phyloP scores from a whole-genome alignment of 176 grass and related monocot genomes.

The Eleusine coracana region DNA sequence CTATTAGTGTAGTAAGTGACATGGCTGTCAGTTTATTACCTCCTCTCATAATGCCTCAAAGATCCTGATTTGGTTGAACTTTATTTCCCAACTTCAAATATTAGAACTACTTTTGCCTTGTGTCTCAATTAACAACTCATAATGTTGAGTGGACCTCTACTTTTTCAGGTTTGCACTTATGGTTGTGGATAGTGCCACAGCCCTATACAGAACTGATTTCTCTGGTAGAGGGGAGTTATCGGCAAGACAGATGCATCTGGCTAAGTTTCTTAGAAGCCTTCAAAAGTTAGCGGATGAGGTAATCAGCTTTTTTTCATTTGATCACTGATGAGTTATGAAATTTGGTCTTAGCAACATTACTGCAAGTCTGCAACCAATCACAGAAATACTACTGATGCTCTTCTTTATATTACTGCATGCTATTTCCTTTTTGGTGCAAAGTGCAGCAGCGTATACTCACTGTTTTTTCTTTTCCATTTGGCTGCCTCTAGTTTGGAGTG shows the following conservation, averaged over 20 bases:
- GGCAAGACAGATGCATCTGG: constrained; percentile 98
- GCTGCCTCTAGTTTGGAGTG: constrained; percentile 75
- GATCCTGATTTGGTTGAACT: neutral
- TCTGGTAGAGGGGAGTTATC: constrained; percentile 92
- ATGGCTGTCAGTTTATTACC: neutral
- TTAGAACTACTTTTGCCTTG: neutral
- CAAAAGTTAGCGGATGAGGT: constrained; percentile 94
- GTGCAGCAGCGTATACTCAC: neutral
- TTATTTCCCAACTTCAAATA: constrained; percentile 1
- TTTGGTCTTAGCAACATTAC: neutral
- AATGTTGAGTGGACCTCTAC: neutral
- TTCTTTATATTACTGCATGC: neutral
- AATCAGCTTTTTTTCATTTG: constrained; percentile 11
- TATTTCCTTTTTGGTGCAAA: neutral
- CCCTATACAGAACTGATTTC: constrained; percentile 95
- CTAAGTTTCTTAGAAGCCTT: constrained; percentile 97
- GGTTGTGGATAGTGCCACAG: constrained; percentile 93
- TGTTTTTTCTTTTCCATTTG: neutral
- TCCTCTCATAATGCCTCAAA: neutral
- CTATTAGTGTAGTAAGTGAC: constrained; percentile 2
- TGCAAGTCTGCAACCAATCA: neutral
- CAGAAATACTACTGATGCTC: neutral
- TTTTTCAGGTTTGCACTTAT: constrained; percentile 81
- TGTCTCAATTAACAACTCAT: neutral
- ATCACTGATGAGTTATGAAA: neutral